Base-by-base conservation (phyloP, 2,329 filamentous ascomycete species). In the Pseudogymnoascus sp. region DNA sequence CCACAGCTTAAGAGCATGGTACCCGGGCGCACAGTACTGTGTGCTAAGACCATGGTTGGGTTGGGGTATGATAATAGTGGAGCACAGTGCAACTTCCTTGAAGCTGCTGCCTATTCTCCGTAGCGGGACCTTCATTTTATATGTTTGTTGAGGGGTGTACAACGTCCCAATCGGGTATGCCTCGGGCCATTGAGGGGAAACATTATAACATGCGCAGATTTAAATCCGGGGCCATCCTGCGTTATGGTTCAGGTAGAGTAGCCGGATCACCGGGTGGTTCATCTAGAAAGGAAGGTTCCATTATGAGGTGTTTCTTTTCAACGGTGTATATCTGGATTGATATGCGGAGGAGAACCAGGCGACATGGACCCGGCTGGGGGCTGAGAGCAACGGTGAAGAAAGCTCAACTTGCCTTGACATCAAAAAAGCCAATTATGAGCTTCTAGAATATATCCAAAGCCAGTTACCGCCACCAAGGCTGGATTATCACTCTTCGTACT, bases 91-190 rank as follows among this genome's bases (percentile, higher is more conserved):
- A 7, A 31, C 9, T 52, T 52, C 18, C 25, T n/a, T 29, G 25
- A 52, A 52, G 45, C 45, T 52, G 45, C 25, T 52, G 45, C 45
- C 45, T 52, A 52, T 52, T 52, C 45, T 52, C 25, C 45, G 5
- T n/a, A 29, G 25, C 45, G 45, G 45, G 45, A 27, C 18, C 25
- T 21, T 18, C 25, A 52, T 52, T 29, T 52, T 15, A 25, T 31
- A 4, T 10, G 45, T 15, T 52, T 31, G 13, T 27, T 31, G 13
- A 52, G 25, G 45, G 45, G 25, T 31, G 25, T 9, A 52, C 21
- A 52, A 18, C 25, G 13, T 52, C 45, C 45, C 25, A 52, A 52
- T n/a, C 13, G 13, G 45, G 45, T 10, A 9, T 52, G 13, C 45
- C 45, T 52, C 45, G 25, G 42, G 18, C 3, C 13, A 48, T 12